Conservation (phyloP, 2,329 filamentous ascomycete genomes). For the Talaromyces sp. region DNA sequence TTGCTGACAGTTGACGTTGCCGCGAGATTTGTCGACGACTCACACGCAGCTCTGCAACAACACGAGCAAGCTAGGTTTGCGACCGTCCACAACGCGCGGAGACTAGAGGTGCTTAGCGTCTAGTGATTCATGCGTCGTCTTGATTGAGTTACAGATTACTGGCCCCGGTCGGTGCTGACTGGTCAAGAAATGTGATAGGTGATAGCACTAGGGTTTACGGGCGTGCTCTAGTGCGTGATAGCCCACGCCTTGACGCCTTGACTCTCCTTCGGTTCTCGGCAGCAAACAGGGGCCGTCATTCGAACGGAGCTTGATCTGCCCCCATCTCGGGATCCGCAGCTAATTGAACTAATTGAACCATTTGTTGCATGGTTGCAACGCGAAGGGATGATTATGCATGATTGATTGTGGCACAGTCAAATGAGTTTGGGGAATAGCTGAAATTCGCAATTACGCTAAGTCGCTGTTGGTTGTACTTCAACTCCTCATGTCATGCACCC, state of each 20-base stretch:
- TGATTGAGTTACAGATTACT: background rate
- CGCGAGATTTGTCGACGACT: background rate
- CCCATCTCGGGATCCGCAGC: background rate
- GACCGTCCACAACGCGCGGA: background rate
- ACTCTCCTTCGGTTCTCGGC: slow-evolving; percentile 5
- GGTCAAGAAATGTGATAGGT: slow-evolving; percentile 2
- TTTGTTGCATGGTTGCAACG: background rate
- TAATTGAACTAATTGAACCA: background rate
- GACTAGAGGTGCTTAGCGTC: background rate
- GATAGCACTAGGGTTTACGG: background rate
- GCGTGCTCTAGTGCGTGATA: slow-evolving; percentile 2
- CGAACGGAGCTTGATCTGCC: background rate
- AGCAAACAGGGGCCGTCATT: background rate
- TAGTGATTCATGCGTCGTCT: background rate
- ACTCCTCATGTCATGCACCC: slow-evolving; percentile 1
- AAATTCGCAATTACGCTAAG: background rate
- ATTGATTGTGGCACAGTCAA: slow-evolving; percentile 1
- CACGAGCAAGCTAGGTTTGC: background rate
- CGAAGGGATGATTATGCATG: background rate
- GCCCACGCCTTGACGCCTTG: background rate
- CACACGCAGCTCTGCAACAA: background rate
- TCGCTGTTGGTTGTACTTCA: background rate
- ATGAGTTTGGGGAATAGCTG: background rate
- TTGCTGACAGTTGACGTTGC: background rate
- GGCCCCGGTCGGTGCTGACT: background rate